These are phyloP conservation scores for Mucor lusitanicus DNA, from an alignment of 371 early-diverging fungal species.

Conservation along the genomic window DNA sequence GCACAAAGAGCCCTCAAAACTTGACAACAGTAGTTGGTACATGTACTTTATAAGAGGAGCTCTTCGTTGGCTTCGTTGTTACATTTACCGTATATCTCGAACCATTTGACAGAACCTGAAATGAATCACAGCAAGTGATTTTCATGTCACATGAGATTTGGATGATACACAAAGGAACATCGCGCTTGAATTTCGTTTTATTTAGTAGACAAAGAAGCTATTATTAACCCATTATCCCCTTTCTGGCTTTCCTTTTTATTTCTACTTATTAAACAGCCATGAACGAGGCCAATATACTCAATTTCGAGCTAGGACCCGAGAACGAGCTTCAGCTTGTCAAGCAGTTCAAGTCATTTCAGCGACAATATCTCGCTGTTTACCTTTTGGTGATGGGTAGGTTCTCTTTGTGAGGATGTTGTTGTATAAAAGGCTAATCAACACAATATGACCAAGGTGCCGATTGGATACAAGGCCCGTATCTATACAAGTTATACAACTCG, in stretches of 20 bases:
- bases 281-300: background rate
- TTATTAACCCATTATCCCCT: background rate
- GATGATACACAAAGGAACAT: no score
- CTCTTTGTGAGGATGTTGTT: background rate
- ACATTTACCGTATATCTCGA: no score
- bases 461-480: conserved; percentile 78
- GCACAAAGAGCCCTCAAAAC: no score
- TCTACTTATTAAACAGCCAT: background rate
- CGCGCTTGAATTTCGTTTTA: background rate
- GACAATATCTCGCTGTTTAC: conserved; percentile 63
- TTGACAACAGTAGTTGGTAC: no score
- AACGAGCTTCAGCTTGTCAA: conserved; percentile 14
- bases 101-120: no score
- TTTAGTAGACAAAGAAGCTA: no score
- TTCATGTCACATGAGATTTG: no score
- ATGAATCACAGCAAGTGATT: no score
- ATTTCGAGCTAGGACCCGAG: conserved; percentile 20
- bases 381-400: conserved; percentile 62
- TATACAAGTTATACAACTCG: conserved; percentile 69
- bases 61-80: no score
- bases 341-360: conserved; percentile 35
- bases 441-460: conserved; percentile 53
- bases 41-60: no score
- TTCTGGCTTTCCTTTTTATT: background rate
- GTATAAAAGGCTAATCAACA: background rate